phyloP scores from a whole-genome alignment of 208 protist genomes.

The Leishmania guyanensis region DNA sequence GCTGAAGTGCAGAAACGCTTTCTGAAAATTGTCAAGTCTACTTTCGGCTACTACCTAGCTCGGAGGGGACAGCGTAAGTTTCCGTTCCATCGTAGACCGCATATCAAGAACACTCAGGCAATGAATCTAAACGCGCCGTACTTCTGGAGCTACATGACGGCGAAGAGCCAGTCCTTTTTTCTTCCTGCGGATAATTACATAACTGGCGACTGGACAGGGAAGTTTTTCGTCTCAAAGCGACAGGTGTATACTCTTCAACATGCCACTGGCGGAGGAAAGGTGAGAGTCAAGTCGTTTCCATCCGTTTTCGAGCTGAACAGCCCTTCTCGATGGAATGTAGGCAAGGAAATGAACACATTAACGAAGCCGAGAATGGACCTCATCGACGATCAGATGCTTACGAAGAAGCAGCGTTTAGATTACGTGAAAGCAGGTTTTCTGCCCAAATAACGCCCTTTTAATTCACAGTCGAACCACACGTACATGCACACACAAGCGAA shows the following conservation, averaged over 20 bases:
- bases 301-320: slow-evolving; percentile 87
- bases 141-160: slow-evolving; percentile 89
- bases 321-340: slow-evolving; percentile 89
- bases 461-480: neutral
- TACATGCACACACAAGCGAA: neutral
- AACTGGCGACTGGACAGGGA: slow-evolving; percentile 91
- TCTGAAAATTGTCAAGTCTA: slow-evolving; percentile 88
- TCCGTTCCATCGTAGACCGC: slow-evolving; percentile 77
- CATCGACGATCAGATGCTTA: slow-evolving; percentile 92
- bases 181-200: slow-evolving; percentile 92
- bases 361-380: slow-evolving; percentile 89
- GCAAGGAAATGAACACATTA: slow-evolving; percentile 87
- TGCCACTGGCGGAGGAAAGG: slow-evolving; percentile 78
- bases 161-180: slow-evolving; percentile 79
- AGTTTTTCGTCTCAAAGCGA: slow-evolving; percentile 88
- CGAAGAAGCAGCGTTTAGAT: slow-evolving; percentile 90
- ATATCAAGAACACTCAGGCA: slow-evolving; percentile 85
- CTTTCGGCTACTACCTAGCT: slow-evolving; percentile 89
- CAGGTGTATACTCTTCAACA: slow-evolving; percentile 93
- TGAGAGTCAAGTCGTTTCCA: slow-evolving; percentile 88
- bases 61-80: slow-evolving; percentile 83
- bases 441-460: slow-evolving; percentile 60
- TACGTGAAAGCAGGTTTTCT: slow-evolving; percentile 88
- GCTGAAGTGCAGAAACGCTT: slow-evolving; percentile 61
- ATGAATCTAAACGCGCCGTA: slow-evolving; percentile 90